Conservation (phyloP, 495 filamentous ascomycete species). For the Hypomontagnella monticulosa region DNA sequence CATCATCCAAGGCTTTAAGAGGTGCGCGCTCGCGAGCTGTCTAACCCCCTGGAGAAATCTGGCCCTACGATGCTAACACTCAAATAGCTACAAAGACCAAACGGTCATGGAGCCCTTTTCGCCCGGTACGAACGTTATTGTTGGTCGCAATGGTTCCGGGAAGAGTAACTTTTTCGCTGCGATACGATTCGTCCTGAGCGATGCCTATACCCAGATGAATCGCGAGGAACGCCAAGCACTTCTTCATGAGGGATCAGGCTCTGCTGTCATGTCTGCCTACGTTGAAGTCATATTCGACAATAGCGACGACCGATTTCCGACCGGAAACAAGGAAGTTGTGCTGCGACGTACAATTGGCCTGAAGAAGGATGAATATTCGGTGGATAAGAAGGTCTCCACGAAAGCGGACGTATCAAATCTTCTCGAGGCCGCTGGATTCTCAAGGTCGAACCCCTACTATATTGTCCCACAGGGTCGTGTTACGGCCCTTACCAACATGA, state of each 20-base stretch:
- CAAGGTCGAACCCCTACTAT: conserved; percentile 97
- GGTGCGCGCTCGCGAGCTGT: conserved; percentile 62
- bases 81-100: conserved; percentile 94
- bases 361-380: conserved; percentile 98
- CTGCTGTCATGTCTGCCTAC: conserved; percentile 98
- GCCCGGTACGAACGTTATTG: conserved; percentile 97
- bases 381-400: conserved; percentile 95
- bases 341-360: conserved; percentile 92
- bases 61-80: conserved; percentile 31
- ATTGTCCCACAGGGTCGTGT: conserved; percentile 98
- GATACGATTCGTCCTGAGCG: conserved; percentile 97
- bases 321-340: conserved; percentile 87
- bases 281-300: conserved; percentile 99
- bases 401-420: conserved; percentile 95
- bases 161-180: conserved; percentile 99
- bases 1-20: conserved; percentile 99
- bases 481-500: conserved; percentile 97
- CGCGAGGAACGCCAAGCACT: conserved; percentile 95
- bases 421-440: conserved; percentile 95
- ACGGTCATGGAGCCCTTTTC: conserved; percentile 99
- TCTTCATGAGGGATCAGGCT: conserved; percentile 95
- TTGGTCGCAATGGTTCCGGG: conserved; percentile 97
- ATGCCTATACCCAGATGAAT: conserved; percentile 96
- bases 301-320: conserved; percentile 93
- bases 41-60: background rate